Percentiles rank a stretch among this genome's conserved stretches.
phyloP scores from a whole-genome alignment of 192 early-diverging fungal species.

The Coemansia nantahalensis region DNA sequence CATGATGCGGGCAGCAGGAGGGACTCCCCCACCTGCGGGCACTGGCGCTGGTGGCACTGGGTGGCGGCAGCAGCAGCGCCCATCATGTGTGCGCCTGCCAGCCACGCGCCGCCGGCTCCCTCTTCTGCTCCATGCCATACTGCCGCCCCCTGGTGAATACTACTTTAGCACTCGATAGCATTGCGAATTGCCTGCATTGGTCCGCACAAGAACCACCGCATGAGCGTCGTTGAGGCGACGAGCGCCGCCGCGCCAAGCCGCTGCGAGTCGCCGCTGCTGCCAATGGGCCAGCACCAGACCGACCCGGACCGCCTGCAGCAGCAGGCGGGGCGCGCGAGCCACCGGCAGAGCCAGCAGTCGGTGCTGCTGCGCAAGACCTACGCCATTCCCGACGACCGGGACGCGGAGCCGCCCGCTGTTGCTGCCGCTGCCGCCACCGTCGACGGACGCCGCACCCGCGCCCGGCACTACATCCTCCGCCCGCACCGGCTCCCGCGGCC shows the following conservation, averaged over 20 bases:
- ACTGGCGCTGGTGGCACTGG: no score
- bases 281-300: slow-evolving; percentile 43
- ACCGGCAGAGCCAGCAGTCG: slow-evolving; percentile 45
- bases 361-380: slow-evolving; percentile 39
- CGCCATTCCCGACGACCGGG: slow-evolving; percentile 35
- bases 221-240: no score
- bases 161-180: no score
- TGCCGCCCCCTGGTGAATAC: no score
- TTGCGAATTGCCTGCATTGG: no score
- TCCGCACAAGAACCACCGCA: no score
- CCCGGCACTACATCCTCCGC: slow-evolving; percentile 23
- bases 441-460: slow-evolving; percentile 2
- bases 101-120: no score
- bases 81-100: no score
- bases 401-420: neutral
- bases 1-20: no score
- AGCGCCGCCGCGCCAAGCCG: slow-evolving; percentile 1
- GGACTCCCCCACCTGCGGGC: no score
- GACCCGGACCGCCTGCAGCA: slow-evolving; percentile 41
- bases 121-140: no score
- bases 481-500: slow-evolving; percentile 15
- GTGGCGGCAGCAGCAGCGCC: no score
- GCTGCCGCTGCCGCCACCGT: neutral
- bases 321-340: slow-evolving; percentile 24
- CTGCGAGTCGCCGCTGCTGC: slow-evolving; percentile 51